Conservation (phyloP, 208 protist genomes). For the Phytomonas sp. region DNA sequence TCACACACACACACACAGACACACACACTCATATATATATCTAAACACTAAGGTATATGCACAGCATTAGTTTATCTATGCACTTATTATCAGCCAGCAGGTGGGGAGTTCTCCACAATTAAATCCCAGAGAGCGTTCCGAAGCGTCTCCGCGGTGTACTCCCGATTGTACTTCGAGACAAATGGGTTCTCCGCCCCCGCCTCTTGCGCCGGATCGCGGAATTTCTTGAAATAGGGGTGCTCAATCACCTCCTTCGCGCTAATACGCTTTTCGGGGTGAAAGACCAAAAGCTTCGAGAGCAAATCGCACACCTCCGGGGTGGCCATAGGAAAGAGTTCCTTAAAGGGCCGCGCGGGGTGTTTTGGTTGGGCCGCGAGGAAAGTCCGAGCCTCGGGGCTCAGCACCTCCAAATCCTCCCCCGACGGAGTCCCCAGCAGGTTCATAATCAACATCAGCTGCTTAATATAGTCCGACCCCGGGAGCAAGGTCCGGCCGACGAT, state of each 20-base stretch:
- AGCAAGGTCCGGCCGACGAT: slow-evolving; percentile 96
- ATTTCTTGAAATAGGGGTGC: slow-evolving; percentile 91
- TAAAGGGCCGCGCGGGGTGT: slow-evolving; percentile 35
- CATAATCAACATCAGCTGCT: slow-evolving; percentile 78
- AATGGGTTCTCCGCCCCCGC: slow-evolving; percentile 49
- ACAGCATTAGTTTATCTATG: background rate
- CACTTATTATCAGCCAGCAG: background rate
- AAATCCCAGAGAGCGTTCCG: slow-evolving; percentile 72
- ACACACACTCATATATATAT: background rate
- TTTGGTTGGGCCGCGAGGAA: slow-evolving; percentile 68
- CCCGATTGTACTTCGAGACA: slow-evolving; percentile 63
- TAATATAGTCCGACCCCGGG: slow-evolving; percentile 75
- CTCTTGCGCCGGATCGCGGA: slow-evolving; percentile 79
- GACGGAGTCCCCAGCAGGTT: slow-evolving; percentile 72
- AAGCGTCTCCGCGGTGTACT: slow-evolving; percentile 57
- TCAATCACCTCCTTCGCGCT: slow-evolving; percentile 91
- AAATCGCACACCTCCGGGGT: slow-evolving; percentile 91
- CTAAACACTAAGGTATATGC: background rate
- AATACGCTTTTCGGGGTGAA: slow-evolving; percentile 93
- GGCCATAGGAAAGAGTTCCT: slow-evolving; percentile 89
- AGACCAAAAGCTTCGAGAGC: slow-evolving; percentile 91
- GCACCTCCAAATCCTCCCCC: slow-evolving; percentile 75
- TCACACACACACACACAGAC: background rate
- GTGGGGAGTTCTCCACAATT: slow-evolving; percentile 41
- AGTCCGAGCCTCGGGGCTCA: slow-evolving; percentile 64